These are phyloP conservation scores for Eleusine coracana DNA, from an alignment of 176 grass and related monocot species.

Conservation along the genomic window DNA sequence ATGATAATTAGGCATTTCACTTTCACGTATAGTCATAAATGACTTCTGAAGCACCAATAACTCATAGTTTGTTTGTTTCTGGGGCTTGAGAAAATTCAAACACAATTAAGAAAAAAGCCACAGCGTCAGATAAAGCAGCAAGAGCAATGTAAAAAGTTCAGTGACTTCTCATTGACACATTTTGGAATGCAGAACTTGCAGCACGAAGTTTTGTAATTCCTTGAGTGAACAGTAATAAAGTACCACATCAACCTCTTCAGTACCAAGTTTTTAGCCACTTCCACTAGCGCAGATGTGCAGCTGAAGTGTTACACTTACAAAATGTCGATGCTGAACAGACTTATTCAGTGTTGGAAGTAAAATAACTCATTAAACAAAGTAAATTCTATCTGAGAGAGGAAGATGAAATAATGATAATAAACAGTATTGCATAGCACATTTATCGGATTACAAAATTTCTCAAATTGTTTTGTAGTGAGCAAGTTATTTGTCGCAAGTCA, in stretches of 20 bases:
- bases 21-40: not conserved
- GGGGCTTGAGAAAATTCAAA: not conserved
- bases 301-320: not conserved
- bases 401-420: not conserved
- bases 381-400: not conserved
- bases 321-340: not conserved
- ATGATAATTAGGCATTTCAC: not conserved
- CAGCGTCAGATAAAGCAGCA: not conserved
- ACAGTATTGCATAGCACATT: not conserved
- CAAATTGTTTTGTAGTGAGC: conserved; percentile 13
- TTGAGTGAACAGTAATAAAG: conserved; percentile 1
- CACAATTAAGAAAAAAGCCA: not conserved
- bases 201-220: not conserved
- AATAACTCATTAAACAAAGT: conserved; percentile 4
- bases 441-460: not conserved
- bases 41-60: not conserved
- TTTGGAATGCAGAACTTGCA: not conserved
- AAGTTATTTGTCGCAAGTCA: conserved; percentile 11
- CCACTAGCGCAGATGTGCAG: not conserved
- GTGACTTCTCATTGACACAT: not conserved
- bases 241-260: not conserved
- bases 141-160: conserved; percentile 3
- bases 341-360: not conserved
- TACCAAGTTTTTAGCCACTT: conserved; percentile 7
- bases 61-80: not conserved